Percentiles rank a stretch among this genome's conserved stretches.
Evolutionary conservation across 345 rosid species (phyloP).

Genomic region (Eucalyptus marginata): DNA sequence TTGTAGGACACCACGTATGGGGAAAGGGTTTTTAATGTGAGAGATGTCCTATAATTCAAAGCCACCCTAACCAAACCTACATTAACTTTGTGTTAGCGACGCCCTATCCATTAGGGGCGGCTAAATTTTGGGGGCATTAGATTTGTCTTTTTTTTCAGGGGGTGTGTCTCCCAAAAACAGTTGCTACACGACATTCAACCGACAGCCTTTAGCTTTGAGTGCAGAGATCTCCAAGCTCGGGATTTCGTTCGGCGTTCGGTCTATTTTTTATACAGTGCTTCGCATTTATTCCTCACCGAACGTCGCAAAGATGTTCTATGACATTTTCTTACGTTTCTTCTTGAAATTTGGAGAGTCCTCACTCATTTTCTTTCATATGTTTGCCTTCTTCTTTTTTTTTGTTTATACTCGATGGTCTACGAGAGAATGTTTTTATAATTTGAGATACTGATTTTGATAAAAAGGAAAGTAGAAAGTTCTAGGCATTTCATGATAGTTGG

Average conservation of each 20-base stretch:
- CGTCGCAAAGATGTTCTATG: neutral
- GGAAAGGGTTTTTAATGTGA: no score
- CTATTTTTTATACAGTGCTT: neutral
- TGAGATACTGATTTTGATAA: neutral
- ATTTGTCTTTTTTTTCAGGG: no score
- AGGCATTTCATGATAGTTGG: no score
- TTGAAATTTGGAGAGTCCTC: neutral
- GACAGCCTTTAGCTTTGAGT: neutral
- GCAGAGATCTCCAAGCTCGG: neutral
- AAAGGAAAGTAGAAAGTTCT: neutral
- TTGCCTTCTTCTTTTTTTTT: neutral
- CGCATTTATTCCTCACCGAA: neutral
- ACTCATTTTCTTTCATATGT: neutral
- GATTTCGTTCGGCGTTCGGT: neutral
- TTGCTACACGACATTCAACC: neutral
- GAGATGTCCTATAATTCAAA: no score
- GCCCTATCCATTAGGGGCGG: no score
- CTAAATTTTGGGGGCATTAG: no score
- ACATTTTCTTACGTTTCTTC: neutral
- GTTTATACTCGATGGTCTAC: neutral
- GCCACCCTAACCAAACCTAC: no score
- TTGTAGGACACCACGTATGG: no score
- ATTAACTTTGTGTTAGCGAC: no score
- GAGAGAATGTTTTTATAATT: neutral
- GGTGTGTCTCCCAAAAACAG: no score